Percentiles rank a stretch among this genome's conserved stretches.
These are phyloP conservation scores for Clausena lansium DNA, from an alignment of 345 rosid species.

Conservation along the genomic window DNA sequence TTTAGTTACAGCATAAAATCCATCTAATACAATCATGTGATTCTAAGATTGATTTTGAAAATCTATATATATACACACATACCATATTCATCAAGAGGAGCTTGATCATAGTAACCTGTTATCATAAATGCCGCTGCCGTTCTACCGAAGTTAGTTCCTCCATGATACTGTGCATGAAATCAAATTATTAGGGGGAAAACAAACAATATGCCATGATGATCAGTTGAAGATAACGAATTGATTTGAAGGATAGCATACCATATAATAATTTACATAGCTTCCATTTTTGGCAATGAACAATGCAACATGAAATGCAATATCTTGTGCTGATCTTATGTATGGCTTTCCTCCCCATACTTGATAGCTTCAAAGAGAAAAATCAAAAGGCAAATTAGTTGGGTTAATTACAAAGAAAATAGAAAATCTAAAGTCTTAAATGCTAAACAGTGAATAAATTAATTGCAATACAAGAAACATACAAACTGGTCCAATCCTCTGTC, in stretches of 20 bases:
- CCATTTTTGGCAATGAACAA: constrained; percentile 67
- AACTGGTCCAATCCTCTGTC: constrained; percentile 86
- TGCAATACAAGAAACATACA: constrained; percentile 33
- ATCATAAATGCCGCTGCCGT: constrained; percentile 38
- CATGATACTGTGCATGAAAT: constrained; percentile 41
- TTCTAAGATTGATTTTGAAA: not conserved
- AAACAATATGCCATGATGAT: too few species aligned
- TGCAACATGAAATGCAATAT: constrained; percentile 69
- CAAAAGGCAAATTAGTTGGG: not conserved
- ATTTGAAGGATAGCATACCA: constrained; percentile 40
- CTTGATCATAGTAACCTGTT: constrained; percentile 54
- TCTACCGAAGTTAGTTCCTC: constrained; percentile 64
- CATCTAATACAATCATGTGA: not conserved
- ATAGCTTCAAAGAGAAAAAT: constrained; percentile 24
- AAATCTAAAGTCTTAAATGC: not conserved
- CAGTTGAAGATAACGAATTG: not conserved
- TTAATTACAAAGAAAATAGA: not conserved
- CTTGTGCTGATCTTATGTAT: constrained; percentile 46
- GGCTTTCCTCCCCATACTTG: constrained; percentile 63
- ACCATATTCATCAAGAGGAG: constrained; percentile 66
- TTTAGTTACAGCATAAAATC: not conserved
- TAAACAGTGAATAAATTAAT: not conserved
- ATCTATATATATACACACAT: constrained; percentile 1
- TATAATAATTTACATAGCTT: constrained; percentile 76
- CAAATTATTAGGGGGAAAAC: not conserved